A percentile compares a stretch with the other conserved stretches of the same genome.
Conservation (phyloP, 2,329 filamentous ascomycete genomes). For the Calonectria hawksworthii region DNA sequence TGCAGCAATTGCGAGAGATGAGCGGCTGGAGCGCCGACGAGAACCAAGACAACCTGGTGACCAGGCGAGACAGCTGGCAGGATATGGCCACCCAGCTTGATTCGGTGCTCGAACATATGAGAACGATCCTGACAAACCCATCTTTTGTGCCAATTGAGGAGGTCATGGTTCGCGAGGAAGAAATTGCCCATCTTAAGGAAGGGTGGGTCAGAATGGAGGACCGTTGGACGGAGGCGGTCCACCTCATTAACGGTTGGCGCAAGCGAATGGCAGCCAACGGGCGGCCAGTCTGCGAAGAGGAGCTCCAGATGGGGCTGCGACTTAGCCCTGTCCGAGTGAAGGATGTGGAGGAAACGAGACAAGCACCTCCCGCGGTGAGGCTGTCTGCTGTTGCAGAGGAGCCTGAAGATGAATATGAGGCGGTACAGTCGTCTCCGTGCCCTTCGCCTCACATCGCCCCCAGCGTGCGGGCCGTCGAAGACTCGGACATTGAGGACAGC, state of each 20-base stretch:
- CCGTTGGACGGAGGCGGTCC: slow-evolving; percentile 90
- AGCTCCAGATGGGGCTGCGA: slow-evolving; percentile 77
- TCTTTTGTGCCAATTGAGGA: slow-evolving; percentile 97
- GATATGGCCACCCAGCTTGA: slow-evolving; percentile 84
- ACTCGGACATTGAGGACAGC: slow-evolving; percentile 49
- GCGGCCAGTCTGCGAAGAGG: slow-evolving; percentile 77
- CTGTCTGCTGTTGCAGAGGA: slow-evolving; percentile 65
- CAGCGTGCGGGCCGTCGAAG: slow-evolving; percentile 32
- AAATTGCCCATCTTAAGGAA: slow-evolving; percentile 84
- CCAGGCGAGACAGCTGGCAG: slow-evolving; percentile 61
- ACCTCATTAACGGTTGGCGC: slow-evolving; percentile 93
- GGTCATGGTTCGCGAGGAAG: slow-evolving; percentile 91
- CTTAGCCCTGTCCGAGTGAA: slow-evolving; percentile 71
- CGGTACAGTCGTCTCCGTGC: slow-evolving; percentile 45
- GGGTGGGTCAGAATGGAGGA: slow-evolving; percentile 96
- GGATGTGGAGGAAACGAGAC: slow-evolving; percentile 63
- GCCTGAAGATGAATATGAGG: slow-evolving; percentile 52
- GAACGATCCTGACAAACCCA: slow-evolving; percentile 90
- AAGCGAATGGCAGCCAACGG: slow-evolving; percentile 81
- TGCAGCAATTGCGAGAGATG: slow-evolving; percentile 79
- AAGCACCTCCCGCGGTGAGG: slow-evolving; percentile 53
- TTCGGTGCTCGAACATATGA: slow-evolving; percentile 82
- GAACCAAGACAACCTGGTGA: slow-evolving; percentile 48
- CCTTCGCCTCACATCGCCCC: slow-evolving; percentile 39
- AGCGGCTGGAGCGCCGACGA: slow-evolving; percentile 65